Evolutionary conservation across 208 protist genomes (phyloP), one percentile per base, ranked within the genome.

Genomic region (Strigomonas culicis): DNA sequence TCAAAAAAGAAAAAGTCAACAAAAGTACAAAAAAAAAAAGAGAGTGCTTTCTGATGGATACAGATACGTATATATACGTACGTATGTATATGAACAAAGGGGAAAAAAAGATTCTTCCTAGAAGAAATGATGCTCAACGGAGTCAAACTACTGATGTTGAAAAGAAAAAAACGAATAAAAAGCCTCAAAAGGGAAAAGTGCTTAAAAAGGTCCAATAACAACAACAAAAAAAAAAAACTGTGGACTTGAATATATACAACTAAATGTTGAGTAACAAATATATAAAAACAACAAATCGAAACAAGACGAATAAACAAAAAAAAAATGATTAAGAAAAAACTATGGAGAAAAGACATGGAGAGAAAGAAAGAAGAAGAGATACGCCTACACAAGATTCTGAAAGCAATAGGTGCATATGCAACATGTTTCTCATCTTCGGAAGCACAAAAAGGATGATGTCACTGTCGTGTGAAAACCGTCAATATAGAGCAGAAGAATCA

Each of bases 311-410:
- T 7, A 41, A 41, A 13, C 43, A 47, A 58, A 64, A n/a, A 0
- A 46, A 13, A 64, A 31, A n/a, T 55, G 10, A 53, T 53, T 22
- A 44, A 44, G 31, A 24, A 4, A 55, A 73, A 73, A 39, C 30
- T 49, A 61, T 34, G 0, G 25, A 32, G 32, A 49, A 61, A 49
- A 30, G 55, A 44, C 11, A 27, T n/a, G 22, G 13, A 36, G 25
- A 50, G 41, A n/a, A 24, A 61, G 24, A 49, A 50, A 8, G 22
- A 59, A 44, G 6, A 24, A n/a, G 52, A 6, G 24, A 4, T n/a
- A 27, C n/a, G 47, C 19, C 10, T 53, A 11, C n/a, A n/a, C n/a
- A 53, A 24, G n/a, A 43, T 25, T 59, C 24, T n/a, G 28, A 22
- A 6, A 21, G 32, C 24, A 6, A 31, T 10, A 31, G 21, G 11